Base-by-base conservation (phyloP, 108 stramenopile species). In the Asterionellopsis glacialis region DNA sequence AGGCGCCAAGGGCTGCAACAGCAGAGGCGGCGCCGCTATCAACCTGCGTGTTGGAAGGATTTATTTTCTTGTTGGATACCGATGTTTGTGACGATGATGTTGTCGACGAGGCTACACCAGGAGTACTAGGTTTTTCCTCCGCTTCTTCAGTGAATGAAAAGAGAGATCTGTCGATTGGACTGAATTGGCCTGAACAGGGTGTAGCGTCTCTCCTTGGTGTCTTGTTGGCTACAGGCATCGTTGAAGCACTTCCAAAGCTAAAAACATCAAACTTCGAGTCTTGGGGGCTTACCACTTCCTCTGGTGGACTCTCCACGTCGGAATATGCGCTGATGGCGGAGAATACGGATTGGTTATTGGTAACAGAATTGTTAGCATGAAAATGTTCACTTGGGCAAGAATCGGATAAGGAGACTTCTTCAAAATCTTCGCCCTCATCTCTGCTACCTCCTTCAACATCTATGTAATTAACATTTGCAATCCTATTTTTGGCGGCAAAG, bases 121-220 rank as follows among this genome's bases (percentile, higher is more conserved):
- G 15, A 51, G 40, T 42, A 41, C 51, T 39, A 23, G 59, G 55
- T 3, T 61, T 59, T 24, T 52, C 50, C 4, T 64, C 33, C 38
- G 19, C 61, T 47, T 51, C 66, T 9, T 74, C 73, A 44, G 51
- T 59, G 33, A 67, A 74, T 9, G 61, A 61, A 57, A 67, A 74
- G 21, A 74, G 48, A 27, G 66, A 15, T 53, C 22, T 24, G 4
- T 15, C 52, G 24, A 24, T 53, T 25, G 52, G 14, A 19, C 14
- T 53, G 24, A 15, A 53, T 5, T 24, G 52, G 12, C 5, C 22
- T 6, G 14, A 15, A 15, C 15, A 21, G 14, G 52, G 15, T 5
- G 52, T 24, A 53, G 5, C 6, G 15, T 53, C 22, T 24, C 15
- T 24, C 21, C 2, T 53, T 53, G 23, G 19, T 5, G 23, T 19